phyloP scores from a whole-genome alignment of 139 green algal genomes.

The Raphidocelis subcapitata region DNA sequence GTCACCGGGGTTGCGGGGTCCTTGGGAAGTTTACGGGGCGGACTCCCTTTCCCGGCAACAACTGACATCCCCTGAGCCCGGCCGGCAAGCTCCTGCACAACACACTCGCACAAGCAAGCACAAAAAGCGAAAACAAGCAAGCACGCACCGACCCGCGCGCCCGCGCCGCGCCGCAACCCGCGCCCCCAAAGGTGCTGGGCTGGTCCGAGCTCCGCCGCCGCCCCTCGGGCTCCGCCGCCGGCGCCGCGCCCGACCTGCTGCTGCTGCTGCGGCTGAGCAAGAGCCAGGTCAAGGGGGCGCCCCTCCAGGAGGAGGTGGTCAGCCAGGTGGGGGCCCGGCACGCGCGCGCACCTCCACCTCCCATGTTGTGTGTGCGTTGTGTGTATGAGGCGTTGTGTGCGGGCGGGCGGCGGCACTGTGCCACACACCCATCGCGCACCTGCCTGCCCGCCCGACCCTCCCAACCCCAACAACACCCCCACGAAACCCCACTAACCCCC shows the following conservation, averaged over 20 bases:
- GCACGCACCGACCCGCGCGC: too few relatives aligned
- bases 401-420: background rate
- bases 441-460: background rate
- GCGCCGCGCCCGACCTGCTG: conserved; percentile 42
- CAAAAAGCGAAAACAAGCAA: too few relatives aligned
- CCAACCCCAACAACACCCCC: background rate
- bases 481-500: background rate
- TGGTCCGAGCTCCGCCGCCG: conserved; percentile 60
- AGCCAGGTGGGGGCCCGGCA: conserved; percentile 40
- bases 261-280: conserved; percentile 64
- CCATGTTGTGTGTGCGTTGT: background rate
- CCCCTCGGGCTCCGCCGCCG: conserved; percentile 22
- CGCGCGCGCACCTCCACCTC: background rate
- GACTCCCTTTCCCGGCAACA: too few relatives aligned
- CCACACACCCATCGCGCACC: background rate
- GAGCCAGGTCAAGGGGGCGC: conserved; percentile 37
- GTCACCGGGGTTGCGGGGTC: too few relatives aligned
- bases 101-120: too few relatives aligned
- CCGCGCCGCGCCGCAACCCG: too few relatives aligned
- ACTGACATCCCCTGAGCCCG: too few relatives aligned
- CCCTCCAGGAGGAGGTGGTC: conserved; percentile 85
- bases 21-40: too few relatives aligned
- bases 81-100: too few relatives aligned
- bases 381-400: background rate
- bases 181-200: too few relatives aligned